These are phyloP conservation scores for Nemania bipapillata DNA, from an alignment of 2,329 filamentous ascomycete species.

Conservation along the genomic window DNA sequence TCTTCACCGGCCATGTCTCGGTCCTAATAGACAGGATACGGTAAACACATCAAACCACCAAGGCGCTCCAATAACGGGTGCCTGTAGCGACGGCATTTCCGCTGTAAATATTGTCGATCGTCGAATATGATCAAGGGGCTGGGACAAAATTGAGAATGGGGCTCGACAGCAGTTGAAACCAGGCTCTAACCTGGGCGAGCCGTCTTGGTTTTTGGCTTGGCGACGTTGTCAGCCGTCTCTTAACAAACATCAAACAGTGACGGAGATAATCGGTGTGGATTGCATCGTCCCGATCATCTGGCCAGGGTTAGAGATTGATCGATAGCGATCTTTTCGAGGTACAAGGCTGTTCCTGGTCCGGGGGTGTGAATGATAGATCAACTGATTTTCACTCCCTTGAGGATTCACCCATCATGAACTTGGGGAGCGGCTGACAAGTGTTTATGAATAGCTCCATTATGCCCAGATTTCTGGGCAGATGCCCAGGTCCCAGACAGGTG, in stretches of 20 bases:
- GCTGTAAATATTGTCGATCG: not conserved
- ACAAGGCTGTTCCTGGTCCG: not conserved
- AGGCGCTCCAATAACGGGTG: not conserved
- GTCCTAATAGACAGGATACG: not conserved
- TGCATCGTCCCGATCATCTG: constrained; percentile 6
- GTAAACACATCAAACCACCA: not conserved
- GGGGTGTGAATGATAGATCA: not conserved
- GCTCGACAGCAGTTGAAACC: not conserved
- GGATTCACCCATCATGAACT: not conserved
- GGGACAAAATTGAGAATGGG: not conserved
- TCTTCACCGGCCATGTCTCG: not conserved
- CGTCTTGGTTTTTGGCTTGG: not conserved
- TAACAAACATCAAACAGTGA: not conserved
- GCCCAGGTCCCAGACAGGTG: constrained; percentile 20
- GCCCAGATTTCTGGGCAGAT: not conserved
- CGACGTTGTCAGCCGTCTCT: not conserved
- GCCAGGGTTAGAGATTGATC: not conserved
- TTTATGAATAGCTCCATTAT: constrained; percentile 10
- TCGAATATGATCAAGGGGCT: not conserved
- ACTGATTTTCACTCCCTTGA: constrained; percentile 24
- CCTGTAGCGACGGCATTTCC: not conserved
- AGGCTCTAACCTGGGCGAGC: not conserved
- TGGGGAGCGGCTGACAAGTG: constrained; percentile 17
- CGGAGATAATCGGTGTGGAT: not conserved
- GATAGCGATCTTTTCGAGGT: not conserved